Evolutionary conservation across 2,329 filamentous ascomycete species (phyloP), one percentile per base, ranked within the genome.

Genomic region (Passalora sequoiae): DNA sequence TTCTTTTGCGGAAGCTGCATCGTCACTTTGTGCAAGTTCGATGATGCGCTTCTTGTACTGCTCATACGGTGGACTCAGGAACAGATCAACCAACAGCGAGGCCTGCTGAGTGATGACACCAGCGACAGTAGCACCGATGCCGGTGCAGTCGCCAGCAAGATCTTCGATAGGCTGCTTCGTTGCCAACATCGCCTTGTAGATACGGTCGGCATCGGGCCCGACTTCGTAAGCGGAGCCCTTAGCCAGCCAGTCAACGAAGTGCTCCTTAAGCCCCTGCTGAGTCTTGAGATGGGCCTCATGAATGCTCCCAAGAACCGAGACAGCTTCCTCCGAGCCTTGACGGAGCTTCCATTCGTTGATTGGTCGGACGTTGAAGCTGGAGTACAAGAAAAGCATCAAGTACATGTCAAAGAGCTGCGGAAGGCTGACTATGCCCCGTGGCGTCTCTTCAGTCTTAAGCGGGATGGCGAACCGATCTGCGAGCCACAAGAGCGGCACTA

Each of bases 391-490:
- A 1, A 73, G 56, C 6, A 67, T 65, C 4, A 72, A 60, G 53
- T 65, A 72, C 13, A 65, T 63, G 2, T 62, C 66, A 55, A 75
- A 76, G 0, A 69, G 62, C 47, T 76, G 68, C 9, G 70, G 63
- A 12, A 71, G 54, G 1, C 69, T 66, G 13, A 76, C 33, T 6
- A 76, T 40, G 2, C 83, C 83, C 52, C 72, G 76, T 2, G 78
- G 76, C 38, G 79, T 76, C 8, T 77, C 69, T 2, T 64, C 60
- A 0, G 77, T 81, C 67, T 86, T 85, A 28, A 88, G 68, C 0
- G 84, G 82, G 3, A 87, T 67, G 37, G 79, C 77, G 59, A 86
- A 84, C 4, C 75, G 73, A 2, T 82, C 70, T 0, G 76, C 78
- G 29, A 85, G 68, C 55, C 77, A 86, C 54, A 78, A 72, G 3